Evolutionary conservation across 2,329 filamentous ascomycete genomes (phyloP).

Genomic region (Epicoccum nigrum): DNA sequence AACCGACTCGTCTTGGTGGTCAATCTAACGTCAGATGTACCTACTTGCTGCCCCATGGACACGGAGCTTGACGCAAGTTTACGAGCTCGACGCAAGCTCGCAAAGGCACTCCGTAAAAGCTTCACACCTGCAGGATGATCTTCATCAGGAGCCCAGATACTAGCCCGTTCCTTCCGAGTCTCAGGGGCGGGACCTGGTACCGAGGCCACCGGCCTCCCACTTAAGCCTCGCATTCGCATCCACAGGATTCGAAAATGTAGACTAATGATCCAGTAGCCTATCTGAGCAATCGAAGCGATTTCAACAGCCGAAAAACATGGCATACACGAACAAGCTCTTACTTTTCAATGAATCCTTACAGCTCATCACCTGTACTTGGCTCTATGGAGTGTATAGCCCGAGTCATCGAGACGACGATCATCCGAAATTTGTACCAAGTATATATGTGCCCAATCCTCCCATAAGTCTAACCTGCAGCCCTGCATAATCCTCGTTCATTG

Average conservation of each 20-base stretch:
- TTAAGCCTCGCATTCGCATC: slow-evolving; percentile 4
- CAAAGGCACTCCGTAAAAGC: too few relatives aligned
- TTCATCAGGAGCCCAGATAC: background rate
- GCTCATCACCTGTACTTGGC: background rate
- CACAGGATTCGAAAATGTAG: background rate
- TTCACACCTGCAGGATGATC: background rate
- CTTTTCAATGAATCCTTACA: background rate
- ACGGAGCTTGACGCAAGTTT: too few relatives aligned
- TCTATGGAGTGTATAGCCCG: background rate
- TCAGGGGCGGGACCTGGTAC: background rate
- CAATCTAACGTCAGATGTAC: too few relatives aligned
- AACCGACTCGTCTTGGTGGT: too few relatives aligned
- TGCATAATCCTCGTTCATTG: background rate
- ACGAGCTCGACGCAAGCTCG: too few relatives aligned
- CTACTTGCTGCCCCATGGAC: too few relatives aligned
- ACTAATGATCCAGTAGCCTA: background rate
- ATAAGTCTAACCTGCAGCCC: background rate
- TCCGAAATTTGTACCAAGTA: too few relatives aligned
- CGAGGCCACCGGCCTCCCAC: background rate
- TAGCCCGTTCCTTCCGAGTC: background rate
- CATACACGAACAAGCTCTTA: background rate
- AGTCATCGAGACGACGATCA: background rate
- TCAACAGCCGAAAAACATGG: background rate
- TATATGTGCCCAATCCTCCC: too few relatives aligned
- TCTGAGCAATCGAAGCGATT: slow-evolving; percentile 1